Percentiles rank a stretch among this genome's conserved stretches.
These are phyloP conservation scores for Pleurotus citrinopileatus DNA, from an alignment of 768 basidiomycete species.

Conservation along the genomic window DNA sequence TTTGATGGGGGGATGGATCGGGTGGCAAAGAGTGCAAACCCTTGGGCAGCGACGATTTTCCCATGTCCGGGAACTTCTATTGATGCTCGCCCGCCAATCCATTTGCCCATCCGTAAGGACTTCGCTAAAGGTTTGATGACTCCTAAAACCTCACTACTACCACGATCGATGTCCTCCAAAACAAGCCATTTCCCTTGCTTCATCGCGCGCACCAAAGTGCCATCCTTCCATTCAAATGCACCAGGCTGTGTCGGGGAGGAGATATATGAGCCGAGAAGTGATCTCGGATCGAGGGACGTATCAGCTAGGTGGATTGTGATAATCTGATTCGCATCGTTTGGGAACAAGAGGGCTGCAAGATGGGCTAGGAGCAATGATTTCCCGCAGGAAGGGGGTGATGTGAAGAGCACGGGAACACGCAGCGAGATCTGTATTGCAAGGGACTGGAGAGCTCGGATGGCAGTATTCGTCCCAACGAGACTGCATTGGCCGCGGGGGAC, in stretches of 20 bases:
- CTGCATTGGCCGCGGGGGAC: conserved; percentile 25
- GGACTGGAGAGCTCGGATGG: conserved; percentile 52
- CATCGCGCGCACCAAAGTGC: conserved; percentile 87
- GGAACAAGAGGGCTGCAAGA: conserved; percentile 65
- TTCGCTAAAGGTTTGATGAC: conserved; percentile 83
- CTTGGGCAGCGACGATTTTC: conserved; percentile 68
- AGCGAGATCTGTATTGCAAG: conserved; percentile 66
- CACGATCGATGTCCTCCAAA: conserved; percentile 89
- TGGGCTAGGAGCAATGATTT: conserved; percentile 80
- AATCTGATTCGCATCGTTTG: conserved; percentile 61
- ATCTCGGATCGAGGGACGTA: conserved; percentile 91
- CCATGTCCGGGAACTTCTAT: conserved; percentile 77
- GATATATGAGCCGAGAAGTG: conserved; percentile 88
- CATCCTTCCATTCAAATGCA: conserved; percentile 95
- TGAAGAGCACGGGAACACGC: conserved; percentile 76
- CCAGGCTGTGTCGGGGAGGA: conserved; percentile 84
- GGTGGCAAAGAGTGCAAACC: conserved; percentile 89
- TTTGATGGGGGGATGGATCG: conserved; percentile 57
- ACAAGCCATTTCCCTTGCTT: conserved; percentile 90
- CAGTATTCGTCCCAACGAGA: conserved; percentile 64
- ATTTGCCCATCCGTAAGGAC: conserved; percentile 62
- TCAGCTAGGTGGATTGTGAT: conserved; percentile 91
- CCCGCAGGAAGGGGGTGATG: conserved; percentile 85
- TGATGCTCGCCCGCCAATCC: conserved; percentile 69
- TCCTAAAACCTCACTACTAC: conserved; percentile 85